Evolutionary conservation across 768 basidiomycete genomes (phyloP).

Genomic region (Leccinum arenicola): DNA sequence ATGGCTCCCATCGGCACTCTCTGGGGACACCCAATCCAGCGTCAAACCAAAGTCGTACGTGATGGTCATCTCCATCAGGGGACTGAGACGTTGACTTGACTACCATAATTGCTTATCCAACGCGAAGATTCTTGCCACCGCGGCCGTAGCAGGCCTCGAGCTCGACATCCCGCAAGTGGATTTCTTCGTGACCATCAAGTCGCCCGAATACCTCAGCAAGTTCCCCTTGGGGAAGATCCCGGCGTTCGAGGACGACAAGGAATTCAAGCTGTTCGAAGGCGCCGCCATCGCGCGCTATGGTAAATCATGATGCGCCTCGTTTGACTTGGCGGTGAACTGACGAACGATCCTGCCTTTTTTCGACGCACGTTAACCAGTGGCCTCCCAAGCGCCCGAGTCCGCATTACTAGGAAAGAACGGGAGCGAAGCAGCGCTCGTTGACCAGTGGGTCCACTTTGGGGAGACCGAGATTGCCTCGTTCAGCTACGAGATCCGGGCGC

Average conservation of each 20-base stretch:
- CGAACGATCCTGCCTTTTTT: background rate
- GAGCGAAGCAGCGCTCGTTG: conserved; percentile 26
- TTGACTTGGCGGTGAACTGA: background rate
- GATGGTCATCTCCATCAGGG: background rate
- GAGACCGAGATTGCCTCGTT: conserved; percentile 24
- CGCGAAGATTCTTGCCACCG: conserved; percentile 25
- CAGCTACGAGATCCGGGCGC: conserved; percentile 21
- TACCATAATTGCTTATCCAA: background rate
- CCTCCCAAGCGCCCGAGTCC: conserved; percentile 25
- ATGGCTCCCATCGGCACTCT: conserved; percentile 29
- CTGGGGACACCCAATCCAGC: conserved; percentile 24
- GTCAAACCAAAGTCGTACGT: conserved; percentile 30
- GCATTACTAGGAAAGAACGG: conserved; percentile 24
- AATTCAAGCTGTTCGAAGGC: conserved; percentile 27
- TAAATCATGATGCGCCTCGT: background rate
- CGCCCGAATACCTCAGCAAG: conserved; percentile 29
- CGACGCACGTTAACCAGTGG: conserved; percentile 11
- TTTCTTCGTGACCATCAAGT: conserved; percentile 22
- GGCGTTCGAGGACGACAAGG: conserved; percentile 23
- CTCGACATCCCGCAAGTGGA: conserved; percentile 23
- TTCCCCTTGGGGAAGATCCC: conserved; percentile 31
- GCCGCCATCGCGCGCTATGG: conserved; percentile 30
- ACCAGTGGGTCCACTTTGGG: conserved; percentile 32
- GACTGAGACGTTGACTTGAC: background rate
- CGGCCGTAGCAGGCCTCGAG: conserved; percentile 25